Evolutionary conservation across 768 basidiomycete species (phyloP).

Genomic region (Psilocybe cubensis): DNA sequence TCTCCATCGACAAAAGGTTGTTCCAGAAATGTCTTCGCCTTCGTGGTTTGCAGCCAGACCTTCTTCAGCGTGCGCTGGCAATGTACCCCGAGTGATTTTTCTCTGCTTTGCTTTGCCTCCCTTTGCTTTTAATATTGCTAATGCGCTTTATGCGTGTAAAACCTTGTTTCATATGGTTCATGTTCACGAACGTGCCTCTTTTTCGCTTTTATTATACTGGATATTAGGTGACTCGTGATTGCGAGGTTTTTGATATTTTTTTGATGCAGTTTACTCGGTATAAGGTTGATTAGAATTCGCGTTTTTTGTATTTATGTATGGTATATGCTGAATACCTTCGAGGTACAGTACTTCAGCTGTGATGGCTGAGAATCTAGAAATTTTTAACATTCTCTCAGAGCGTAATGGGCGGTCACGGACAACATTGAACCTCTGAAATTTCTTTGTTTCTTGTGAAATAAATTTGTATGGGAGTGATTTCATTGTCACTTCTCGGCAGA

Average conservation of each 20-base stretch:
- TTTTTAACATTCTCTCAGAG: too few relatives aligned
- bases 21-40: constrained; percentile 77
- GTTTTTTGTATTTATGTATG: constrained; percentile 17
- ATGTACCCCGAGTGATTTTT: constrained; percentile 21
- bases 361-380: too few relatives aligned
- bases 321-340: not conserved
- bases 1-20: constrained; percentile 71
- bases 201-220: not conserved
- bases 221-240: not conserved
- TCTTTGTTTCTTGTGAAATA: too few relatives aligned
- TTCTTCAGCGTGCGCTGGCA: constrained; percentile 42
- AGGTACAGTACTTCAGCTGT: too few relatives aligned
- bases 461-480: too few relatives aligned
- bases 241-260: not conserved
- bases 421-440: too few relatives aligned
- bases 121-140: not conserved
- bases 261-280: not conserved
- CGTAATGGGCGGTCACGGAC: too few relatives aligned
- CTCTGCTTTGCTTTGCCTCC: not conserved
- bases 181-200: not conserved
- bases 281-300: constrained; percentile 7
- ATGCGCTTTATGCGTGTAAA: not conserved
- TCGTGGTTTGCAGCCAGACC: constrained; percentile 62
- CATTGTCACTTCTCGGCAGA: too few relatives aligned
- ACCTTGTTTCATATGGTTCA: not conserved